Evolutionary conservation across 257 asterid genomes (phyloP).

Genomic region (Solanum phureja): DNA sequence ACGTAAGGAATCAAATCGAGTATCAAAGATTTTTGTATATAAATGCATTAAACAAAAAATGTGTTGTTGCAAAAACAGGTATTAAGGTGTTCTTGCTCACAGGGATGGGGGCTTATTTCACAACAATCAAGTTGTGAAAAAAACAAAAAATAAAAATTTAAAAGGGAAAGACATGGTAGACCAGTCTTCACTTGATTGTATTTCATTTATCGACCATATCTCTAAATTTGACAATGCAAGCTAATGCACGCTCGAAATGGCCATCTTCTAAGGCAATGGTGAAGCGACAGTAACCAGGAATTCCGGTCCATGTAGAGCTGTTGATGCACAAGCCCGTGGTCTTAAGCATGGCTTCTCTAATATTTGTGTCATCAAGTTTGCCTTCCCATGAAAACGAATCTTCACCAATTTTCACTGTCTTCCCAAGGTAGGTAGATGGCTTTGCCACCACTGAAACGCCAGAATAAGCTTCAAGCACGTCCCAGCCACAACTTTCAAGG

Average conservation of each 20-base stretch:
- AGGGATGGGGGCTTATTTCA: constrained; percentile 11
- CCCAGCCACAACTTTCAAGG: constrained; percentile 78
- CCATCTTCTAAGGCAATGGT: constrained; percentile 66
- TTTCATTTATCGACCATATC: constrained; percentile 22
- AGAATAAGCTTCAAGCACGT: constrained; percentile 67
- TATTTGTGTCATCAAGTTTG: constrained; percentile 67
- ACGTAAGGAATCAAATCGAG: background rate
- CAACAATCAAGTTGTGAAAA: constrained; percentile 37
- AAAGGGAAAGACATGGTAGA: background rate
- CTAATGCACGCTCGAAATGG: constrained; percentile 68
- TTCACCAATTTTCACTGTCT: constrained; percentile 31
- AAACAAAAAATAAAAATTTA: background rate
- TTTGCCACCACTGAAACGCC: constrained; percentile 79
- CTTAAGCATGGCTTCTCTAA: constrained; percentile 66
- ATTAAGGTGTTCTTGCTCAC: background rate
- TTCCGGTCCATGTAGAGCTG: constrained; percentile 84
- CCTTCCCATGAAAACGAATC: constrained; percentile 20
- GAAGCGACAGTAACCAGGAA: constrained; percentile 88
- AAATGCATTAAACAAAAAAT: background rate
- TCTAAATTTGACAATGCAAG: constrained; percentile 64
- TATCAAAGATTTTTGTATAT: background rate
- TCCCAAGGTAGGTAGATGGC: constrained; percentile 70
- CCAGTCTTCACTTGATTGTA: background rate
- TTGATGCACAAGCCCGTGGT: constrained; percentile 88
- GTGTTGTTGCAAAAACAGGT: background rate